These are phyloP conservation scores for Rhizoctonia solani DNA, from an alignment of 1,284 basidiomycete species.

Conservation along the genomic window DNA sequence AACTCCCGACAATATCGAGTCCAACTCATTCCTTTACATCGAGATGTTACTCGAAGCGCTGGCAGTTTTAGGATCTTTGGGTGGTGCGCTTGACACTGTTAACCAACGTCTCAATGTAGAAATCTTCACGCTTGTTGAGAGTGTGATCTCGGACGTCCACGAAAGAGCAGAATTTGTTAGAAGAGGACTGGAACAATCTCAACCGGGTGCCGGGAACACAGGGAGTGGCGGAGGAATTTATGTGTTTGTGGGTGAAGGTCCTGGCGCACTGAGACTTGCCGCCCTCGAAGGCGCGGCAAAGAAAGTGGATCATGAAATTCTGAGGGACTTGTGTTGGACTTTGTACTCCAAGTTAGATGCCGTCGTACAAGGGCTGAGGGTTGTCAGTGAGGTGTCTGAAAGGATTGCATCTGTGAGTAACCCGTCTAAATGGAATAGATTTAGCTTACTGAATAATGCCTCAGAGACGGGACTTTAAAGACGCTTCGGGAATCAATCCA, in stretches of 20 bases:
- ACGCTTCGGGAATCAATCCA: slow-evolving; percentile 74
- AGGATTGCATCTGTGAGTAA: slow-evolving; percentile 80
- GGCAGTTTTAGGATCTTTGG: slow-evolving; percentile 87
- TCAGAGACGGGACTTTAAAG: slow-evolving; percentile 85
- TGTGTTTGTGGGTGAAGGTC: slow-evolving; percentile 33
- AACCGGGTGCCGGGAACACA: background rate
- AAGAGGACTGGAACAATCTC: slow-evolving; percentile 50
- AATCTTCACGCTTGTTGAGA: slow-evolving; percentile 84
- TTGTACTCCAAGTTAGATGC: slow-evolving; percentile 96
- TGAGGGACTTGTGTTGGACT: slow-evolving; percentile 97
- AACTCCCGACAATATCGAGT: slow-evolving; percentile 70
- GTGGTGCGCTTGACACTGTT: slow-evolving; percentile 81
- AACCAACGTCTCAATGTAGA: slow-evolving; percentile 84
- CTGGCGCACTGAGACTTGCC: slow-evolving; percentile 61
- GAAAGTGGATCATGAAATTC: slow-evolving; percentile 78
- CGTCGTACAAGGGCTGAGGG: slow-evolving; percentile 89
- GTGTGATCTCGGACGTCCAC: slow-evolving; percentile 87
- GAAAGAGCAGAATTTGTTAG: slow-evolving; percentile 76
- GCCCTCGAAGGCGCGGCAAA: slow-evolving; percentile 77
- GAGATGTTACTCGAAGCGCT: slow-evolving; percentile 93
- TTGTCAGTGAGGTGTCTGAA: slow-evolving; percentile 88
- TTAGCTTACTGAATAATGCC: background rate
- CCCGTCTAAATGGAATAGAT: background rate
- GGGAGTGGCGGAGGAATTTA: slow-evolving; percentile 16
- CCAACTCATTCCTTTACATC: slow-evolving; percentile 92